Evolutionary conservation across 345 rosid genomes (phyloP), one percentile per base, ranked within the genome.

Genomic region (Mangifera indica): DNA sequence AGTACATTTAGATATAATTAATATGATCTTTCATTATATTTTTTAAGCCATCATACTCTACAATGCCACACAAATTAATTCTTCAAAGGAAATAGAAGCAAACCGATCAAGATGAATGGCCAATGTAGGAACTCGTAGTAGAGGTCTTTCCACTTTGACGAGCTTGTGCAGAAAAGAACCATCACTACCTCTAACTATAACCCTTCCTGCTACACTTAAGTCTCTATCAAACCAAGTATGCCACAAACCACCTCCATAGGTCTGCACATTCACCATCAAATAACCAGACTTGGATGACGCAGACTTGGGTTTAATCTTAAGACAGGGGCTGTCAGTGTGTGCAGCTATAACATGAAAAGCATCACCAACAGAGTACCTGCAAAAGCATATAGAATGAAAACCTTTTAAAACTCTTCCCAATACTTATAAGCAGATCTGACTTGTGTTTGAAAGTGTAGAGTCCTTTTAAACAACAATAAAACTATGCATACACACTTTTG

Each of bases 161-260:
- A 94, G 97, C 86, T 81, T 87, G 72, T 92, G 97, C 63, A 82
- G 61, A 77, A 86, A 90, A 11, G 90, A 88, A 54, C 92, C 97
- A 76, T 89, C 79, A 14, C 85, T 72, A 61, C 81, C 84, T 79
- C 87, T 90, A 69, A 94, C 79, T 72, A 94, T 87, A 53, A 84
- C 95, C 80, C 97, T 84, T 66, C 98, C 98, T 0, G 98, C 98
- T 79, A 92, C 95, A 81, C 91, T 94, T 82, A 94, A 81, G 75
- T 94, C 98, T 76, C 98, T 84, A 76, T 94, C 97, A 71, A 94
- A 94, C 98, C 98, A 94, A 12, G 98, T 94, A 55, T 94, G 97
- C 98, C 98, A 94, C 73, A 94, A 82, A 77, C 97, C 98, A 80
- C 91, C 88, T 25, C 98, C 98, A 76, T 94, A 94, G 32, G 97